Evolutionary conservation across 495 filamentous ascomycete species (phyloP).

Genomic region (Elasticomyces elasticus): DNA sequence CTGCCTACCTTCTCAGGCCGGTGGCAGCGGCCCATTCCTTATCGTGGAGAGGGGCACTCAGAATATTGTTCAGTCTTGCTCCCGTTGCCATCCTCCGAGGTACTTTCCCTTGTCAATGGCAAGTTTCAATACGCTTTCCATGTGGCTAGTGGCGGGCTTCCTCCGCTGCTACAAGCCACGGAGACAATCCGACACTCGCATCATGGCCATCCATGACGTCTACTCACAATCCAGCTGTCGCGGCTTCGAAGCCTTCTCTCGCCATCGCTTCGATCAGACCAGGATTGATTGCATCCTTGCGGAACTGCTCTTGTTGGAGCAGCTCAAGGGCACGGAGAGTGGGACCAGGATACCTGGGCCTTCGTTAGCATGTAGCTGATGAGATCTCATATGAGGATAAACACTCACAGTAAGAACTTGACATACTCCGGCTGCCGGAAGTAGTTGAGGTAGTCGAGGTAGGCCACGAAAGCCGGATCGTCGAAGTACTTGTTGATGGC

Average conservation of each 20-base stretch:
- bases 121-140: too few relatives aligned
- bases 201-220: too few relatives aligned
- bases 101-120: too few relatives aligned
- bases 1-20: too few relatives aligned
- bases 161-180: too few relatives aligned
- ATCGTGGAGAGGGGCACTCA: too few relatives aligned
- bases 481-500: slow-evolving; percentile 43
- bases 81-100: too few relatives aligned
- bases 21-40: too few relatives aligned
- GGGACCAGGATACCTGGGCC: slow-evolving; percentile 57
- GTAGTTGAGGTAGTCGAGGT: slow-evolving; percentile 78
- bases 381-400: neutral
- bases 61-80: too few relatives aligned
- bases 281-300: slow-evolving; percentile 68
- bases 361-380: neutral
- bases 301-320: slow-evolving; percentile 73
- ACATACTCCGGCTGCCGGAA: slow-evolving; percentile 73
- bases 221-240: slow-evolving; percentile 8
- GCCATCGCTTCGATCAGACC: slow-evolving; percentile 56
- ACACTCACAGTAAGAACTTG: slow-evolving; percentile 52
- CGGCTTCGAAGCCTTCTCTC: slow-evolving; percentile 41
- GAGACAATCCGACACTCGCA: too few relatives aligned
- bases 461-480: slow-evolving; percentile 62
- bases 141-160: too few relatives aligned
- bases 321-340: slow-evolving; percentile 75